Percentiles rank a stretch among this genome's conserved stretches.
Evolutionary conservation across 2,329 filamentous ascomycete genomes (phyloP).

Genomic region (Neofusicoccum parvum): DNA sequence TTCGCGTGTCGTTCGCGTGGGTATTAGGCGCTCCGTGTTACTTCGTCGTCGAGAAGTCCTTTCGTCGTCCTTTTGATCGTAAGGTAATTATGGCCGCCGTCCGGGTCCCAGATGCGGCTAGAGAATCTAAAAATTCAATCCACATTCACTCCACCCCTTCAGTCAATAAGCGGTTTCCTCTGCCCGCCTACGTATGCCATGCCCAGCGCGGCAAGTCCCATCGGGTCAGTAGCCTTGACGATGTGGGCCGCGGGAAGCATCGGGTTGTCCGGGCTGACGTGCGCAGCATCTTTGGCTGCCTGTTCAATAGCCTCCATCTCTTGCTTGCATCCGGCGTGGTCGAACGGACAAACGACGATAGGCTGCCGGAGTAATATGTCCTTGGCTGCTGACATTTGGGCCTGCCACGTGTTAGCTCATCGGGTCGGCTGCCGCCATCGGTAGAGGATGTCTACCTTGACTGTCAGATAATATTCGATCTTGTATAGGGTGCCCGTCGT

Average conservation of each 20-base stretch:
- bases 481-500: slow-evolving; percentile 95
- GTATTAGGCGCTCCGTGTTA: slow-evolving; percentile 4
- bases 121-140: slow-evolving; percentile 9
- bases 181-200: slow-evolving; percentile 64
- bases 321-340: slow-evolving; percentile 94
- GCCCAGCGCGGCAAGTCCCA: slow-evolving; percentile 61
- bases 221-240: slow-evolving; percentile 73
- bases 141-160: slow-evolving; percentile 35
- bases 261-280: slow-evolving; percentile 85
- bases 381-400: slow-evolving; percentile 80
- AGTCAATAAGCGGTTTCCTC: slow-evolving; percentile 68
- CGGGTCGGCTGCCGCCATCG: neutral
- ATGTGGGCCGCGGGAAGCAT: slow-evolving; percentile 88
- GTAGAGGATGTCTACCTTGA: slow-evolving; percentile 68
- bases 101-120: neutral
- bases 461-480: slow-evolving; percentile 93
- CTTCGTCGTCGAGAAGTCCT: neutral
- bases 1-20: neutral
- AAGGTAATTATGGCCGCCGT: slow-evolving; percentile 10
- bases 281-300: slow-evolving; percentile 87
- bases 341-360: slow-evolving; percentile 93
- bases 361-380: slow-evolving; percentile 89
- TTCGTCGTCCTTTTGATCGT: slow-evolving; percentile 1
- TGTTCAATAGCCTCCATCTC: slow-evolving; percentile 99
- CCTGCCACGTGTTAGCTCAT: slow-evolving; percentile 54